phyloP scores from a whole-genome alignment of 148 eudicot species.

The Nyssa sinensis region DNA sequence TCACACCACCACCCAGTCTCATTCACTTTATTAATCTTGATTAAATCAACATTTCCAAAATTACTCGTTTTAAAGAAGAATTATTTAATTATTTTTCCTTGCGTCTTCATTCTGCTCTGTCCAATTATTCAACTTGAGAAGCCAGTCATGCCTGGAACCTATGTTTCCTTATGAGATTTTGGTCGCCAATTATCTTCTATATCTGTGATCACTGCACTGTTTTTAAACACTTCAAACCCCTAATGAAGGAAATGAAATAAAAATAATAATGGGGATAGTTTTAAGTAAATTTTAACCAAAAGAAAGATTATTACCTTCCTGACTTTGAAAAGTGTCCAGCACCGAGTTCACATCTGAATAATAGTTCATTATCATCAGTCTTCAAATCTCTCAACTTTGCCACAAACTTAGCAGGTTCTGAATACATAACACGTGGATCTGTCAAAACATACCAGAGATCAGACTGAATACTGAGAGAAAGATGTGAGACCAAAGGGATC shows the following conservation, averaged over 20 bases:
- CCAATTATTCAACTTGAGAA: not conserved
- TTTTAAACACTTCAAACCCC: not conserved
- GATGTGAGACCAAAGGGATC: not conserved
- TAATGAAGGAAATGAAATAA: not conserved
- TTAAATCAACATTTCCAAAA: too few species aligned
- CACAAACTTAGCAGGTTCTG: slow-evolving; percentile 86
- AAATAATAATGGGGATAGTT: too few species aligned
- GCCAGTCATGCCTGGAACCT: not conserved
- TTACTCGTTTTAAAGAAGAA: too few species aligned
- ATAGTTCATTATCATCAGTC: slow-evolving; percentile 61
- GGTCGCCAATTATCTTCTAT: not conserved
- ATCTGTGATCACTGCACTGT: not conserved
- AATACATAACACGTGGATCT: slow-evolving; percentile 84
- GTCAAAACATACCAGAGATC: slow-evolving; percentile 18
- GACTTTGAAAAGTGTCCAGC: slow-evolving; percentile 82
- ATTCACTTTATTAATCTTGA: too few species aligned
- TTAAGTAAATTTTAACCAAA: not conserved
- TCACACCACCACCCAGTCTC: too few species aligned
- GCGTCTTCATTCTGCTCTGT: not conserved
- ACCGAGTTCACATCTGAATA: slow-evolving; percentile 80
- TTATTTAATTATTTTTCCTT: not conserved
- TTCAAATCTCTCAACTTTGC: slow-evolving; percentile 82
- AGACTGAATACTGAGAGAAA: not conserved
- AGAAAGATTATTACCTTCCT: slow-evolving; percentile 53
- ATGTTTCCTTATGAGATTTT: not conserved